A percentile compares a stretch with the other conserved stretches of the same genome.
phyloP scores from a whole-genome alignment of 1,284 basidiomycete species.

The Farysia itapuensis region DNA sequence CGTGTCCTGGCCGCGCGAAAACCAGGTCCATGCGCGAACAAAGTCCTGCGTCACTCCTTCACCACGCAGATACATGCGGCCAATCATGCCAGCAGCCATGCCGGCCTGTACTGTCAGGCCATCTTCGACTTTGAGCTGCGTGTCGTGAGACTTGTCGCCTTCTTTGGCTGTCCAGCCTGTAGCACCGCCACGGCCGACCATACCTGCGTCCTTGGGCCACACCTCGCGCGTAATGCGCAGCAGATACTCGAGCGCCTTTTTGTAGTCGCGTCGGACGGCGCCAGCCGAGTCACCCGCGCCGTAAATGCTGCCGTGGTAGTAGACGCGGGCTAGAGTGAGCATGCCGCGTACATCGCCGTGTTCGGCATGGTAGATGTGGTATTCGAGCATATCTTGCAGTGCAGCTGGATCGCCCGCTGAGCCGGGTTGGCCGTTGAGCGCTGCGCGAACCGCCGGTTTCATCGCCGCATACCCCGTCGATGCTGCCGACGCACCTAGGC shows the following conservation, averaged over 20 bases:
- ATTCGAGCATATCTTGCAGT: slow-evolving; percentile 78
- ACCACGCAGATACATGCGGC: slow-evolving; percentile 88
- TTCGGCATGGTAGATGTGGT: slow-evolving; percentile 49
- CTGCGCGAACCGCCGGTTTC: slow-evolving; percentile 78
- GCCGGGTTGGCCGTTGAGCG: slow-evolving; percentile 39
- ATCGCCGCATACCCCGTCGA: slow-evolving; percentile 68
- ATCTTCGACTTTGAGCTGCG: slow-evolving; percentile 39
- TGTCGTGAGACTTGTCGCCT: slow-evolving; percentile 40
- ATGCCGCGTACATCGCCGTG: slow-evolving; percentile 36
- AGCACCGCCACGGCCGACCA: slow-evolving; percentile 38
- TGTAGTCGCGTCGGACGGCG: slow-evolving; percentile 44
- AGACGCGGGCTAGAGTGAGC: slow-evolving; percentile 44
- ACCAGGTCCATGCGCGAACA: slow-evolving; percentile 84
- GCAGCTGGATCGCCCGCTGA: slow-evolving; percentile 30
- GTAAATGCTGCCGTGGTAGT: slow-evolving; percentile 55
- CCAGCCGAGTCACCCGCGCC: slow-evolving; percentile 49
- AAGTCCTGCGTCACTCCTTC: slow-evolving; percentile 84
- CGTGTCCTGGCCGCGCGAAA: slow-evolving; percentile 71
- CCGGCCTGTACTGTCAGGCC: slow-evolving; percentile 19
- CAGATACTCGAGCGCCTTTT: slow-evolving; percentile 34
- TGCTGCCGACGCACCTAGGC: slow-evolving; percentile 86
- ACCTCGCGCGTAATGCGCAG: slow-evolving; percentile 36
- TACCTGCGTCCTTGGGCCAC: slow-evolving; percentile 49
- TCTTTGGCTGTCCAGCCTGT: slow-evolving; percentile 21
- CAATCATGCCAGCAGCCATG: slow-evolving; percentile 64